phyloP scores from a whole-genome alignment of 129 eudicot species.

The Flaveria bidentis region DNA sequence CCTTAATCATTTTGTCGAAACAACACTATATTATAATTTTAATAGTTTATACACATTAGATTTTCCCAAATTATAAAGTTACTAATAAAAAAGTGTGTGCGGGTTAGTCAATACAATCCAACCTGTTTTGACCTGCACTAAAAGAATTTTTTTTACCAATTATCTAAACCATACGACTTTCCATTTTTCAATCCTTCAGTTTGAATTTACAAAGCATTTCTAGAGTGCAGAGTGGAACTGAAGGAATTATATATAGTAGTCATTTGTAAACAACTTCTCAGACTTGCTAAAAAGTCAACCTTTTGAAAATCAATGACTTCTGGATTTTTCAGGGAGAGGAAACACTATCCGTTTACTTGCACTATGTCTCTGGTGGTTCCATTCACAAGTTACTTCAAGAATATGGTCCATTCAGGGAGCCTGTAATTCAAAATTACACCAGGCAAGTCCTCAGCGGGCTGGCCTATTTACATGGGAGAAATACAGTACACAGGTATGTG shows the following conservation, averaged over 20 bases:
- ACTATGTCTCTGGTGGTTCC: constrained; percentile 92
- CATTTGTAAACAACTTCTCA: neutral
- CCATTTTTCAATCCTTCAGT: neutral
- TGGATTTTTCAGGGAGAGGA: constrained; percentile 59
- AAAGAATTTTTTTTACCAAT: neutral
- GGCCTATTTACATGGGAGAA: constrained; percentile 74
- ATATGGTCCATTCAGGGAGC: constrained; percentile 81
- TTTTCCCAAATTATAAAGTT: neutral
- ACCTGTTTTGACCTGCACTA: neutral
- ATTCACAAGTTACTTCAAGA: constrained; percentile 85
- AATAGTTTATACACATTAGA: neutral
- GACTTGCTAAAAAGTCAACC: neutral
- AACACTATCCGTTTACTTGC: constrained; percentile 77
- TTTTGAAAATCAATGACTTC: neutral
- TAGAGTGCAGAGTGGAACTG: neutral
- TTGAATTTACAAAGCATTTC: neutral
- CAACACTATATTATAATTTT: too few relatives aligned
- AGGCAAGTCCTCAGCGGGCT: constrained; percentile 80
- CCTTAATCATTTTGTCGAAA: too few relatives aligned
- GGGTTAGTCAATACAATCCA: neutral
- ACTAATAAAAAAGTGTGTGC: neutral
- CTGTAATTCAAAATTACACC: constrained; percentile 87
- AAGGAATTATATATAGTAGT: too few relatives aligned
- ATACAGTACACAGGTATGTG: constrained; percentile 78
- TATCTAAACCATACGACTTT: neutral